Base-by-base conservation (phyloP, 768 basidiomycete species). In the Lactifluus pinguis region DNA sequence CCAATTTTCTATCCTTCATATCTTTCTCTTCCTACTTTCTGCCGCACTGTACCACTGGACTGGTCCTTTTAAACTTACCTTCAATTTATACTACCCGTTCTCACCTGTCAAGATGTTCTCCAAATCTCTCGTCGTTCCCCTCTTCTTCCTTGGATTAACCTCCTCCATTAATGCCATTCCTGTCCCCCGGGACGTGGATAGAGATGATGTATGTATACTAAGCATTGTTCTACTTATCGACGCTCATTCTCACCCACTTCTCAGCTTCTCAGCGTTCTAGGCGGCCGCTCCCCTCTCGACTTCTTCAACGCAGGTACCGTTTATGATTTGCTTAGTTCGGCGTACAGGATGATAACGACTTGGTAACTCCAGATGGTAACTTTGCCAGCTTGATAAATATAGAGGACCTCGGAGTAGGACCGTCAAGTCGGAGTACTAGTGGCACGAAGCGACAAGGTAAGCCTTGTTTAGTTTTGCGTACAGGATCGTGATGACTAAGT, bases 141-240 rank as follows among this genome's bases (percentile, higher is more conserved):
- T 68, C 38, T 65, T 77, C 60, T 61, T 73, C 55, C 66, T 78
- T 30, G 69, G 70, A 15, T 64, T 76, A 29, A 65, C 73, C 25
- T 69, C 74, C 29, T 75, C 76, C 54, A 76, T 67, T 5, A 66
- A 68, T 55, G 79, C 74, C 3, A 69, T 82, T 39, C 50, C 73
- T 9, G 80, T 79, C 49, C 74, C 72, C 32, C 32, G 32, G 32
- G 32, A 25, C 2, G 25, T 25, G 25, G 25, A 2, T 1, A 25
- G 82, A 39, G 71, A 75, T 55, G 68, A 71, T n/a, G 81, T 82
- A 62, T 67, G 77, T 72, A 9, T 4, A 13, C 13, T 17, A 6
- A 10, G 45, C 11, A 14, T 36, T 3, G 36, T 5, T 41, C 44
- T 17, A n/a, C 42, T 15, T 21, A 5, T 45, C 13, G 34, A 1